Evolutionary conservation across 768 basidiomycete species (phyloP), one percentile per base, ranked within the genome.

Genomic region (Pisolithus microcarpus): DNA sequence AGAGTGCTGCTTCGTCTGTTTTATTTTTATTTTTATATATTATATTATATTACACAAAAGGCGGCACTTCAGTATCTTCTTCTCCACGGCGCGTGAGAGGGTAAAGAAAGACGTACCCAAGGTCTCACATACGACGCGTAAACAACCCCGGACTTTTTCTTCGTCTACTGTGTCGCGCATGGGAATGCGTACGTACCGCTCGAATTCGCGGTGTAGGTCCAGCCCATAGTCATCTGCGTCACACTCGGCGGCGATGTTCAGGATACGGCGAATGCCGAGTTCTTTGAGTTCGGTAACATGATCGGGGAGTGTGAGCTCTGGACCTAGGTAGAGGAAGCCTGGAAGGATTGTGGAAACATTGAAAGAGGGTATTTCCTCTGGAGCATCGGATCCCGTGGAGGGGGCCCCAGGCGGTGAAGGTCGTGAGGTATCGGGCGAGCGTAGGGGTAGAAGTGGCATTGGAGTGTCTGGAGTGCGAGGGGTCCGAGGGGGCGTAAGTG

Each of bases 81-180:
- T 53, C 39, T 26, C 37, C 36, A 38, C 46, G 24, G 21, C 15
- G 21, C 15, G 44, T 8, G 38, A n/a, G 24, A 23, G 48, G n/a
- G 13, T 39, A 38, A 58, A 50, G 38, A 46, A 42, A 43, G 38
- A 72, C 87, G 66, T 66, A 95, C 93, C 92, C 46, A 96, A 75
- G 49, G 87, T 82, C 40, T 87, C 78, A 63, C 92, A 96, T 40
- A 85, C 90, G 60, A 93, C 87, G 45, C 82, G 76, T 40, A 98
- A 80, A 8, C 90, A 89, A 46, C 74, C 76, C 5, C 80, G 78
- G 37, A 98, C 87, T 48, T 87, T 86, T 53, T 90, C 88, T 69
- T 97, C 95, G 65, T 97, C 94, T 13, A 98, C 91, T 3, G 84
- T 92, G 70, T 98, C 94, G 55, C 91, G 75, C 90, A 97, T 94